Conservation (phyloP, 257 asterid species). For the Scutellaria baicalensis region DNA sequence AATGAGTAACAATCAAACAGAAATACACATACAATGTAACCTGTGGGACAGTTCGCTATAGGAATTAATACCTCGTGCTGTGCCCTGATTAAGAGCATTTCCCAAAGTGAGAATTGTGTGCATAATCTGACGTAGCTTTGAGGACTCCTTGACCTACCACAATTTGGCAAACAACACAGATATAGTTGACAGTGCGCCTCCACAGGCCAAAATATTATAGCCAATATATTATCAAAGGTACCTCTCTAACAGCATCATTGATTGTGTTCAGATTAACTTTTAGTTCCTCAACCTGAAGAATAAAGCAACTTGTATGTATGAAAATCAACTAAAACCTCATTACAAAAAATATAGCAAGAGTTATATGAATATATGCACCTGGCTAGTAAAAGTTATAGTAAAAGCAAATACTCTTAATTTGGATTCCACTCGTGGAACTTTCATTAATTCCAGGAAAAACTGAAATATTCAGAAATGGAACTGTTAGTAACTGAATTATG, state of each 20-base stretch:
- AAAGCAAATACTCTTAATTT: conserved; percentile 95
- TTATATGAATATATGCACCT: conserved; percentile 44
- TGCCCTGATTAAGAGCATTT: conserved; percentile 97
- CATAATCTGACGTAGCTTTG: conserved; percentile 86
- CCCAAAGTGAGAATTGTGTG: conserved; percentile 96
- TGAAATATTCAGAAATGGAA: conserved; percentile 30
- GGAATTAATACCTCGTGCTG: conserved; percentile 72
- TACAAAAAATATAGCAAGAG: not conserved
- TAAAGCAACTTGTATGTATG: conserved; percentile 16
- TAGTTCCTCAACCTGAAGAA: conserved; percentile 77
- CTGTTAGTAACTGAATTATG: conserved; percentile 15
- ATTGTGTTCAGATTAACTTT: conserved; percentile 64
- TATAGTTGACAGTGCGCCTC: conserved; percentile 12
- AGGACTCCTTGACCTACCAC: conserved; percentile 81
- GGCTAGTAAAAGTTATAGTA: conserved; percentile 76
- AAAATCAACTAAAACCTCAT: conserved; percentile 2
- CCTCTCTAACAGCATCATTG: conserved; percentile 87
- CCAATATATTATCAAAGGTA: conserved; percentile 23
- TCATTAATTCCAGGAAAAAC: conserved; percentile 97
- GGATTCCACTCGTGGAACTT: conserved; percentile 96
- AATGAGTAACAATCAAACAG: conserved; percentile 11
- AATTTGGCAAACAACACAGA: conserved; percentile 20
- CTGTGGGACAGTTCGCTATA: not conserved
- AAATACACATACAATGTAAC: not conserved
- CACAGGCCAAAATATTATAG: conserved; percentile 12